These are phyloP conservation scores for Eleusine indica DNA, from an alignment of 176 grass and related monocot species.

Conservation along the genomic window DNA sequence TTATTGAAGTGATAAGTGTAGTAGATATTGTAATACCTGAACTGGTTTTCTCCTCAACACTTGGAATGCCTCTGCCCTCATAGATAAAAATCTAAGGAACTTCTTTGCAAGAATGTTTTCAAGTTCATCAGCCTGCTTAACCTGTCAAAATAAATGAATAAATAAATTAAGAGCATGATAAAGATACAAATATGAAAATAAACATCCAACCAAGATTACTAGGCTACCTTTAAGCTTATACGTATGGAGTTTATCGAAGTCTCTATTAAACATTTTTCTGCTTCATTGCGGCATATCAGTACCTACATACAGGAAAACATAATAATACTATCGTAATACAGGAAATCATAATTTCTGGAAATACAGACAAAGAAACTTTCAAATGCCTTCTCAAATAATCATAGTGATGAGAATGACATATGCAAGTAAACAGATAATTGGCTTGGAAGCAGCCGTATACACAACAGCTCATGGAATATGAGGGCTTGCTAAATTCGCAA, in stretches of 20 bases:
- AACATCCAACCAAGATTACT: not conserved
- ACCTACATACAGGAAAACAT: constrained; percentile 49
- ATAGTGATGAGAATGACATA: not conserved
- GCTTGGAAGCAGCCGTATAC: not conserved
- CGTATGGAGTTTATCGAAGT: constrained; percentile 94
- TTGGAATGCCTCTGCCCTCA: constrained; percentile 98
- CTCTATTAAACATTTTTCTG: constrained; percentile 96
- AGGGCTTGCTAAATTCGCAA: not conserved
- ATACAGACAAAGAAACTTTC: not conserved
- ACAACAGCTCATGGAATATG: not conserved
- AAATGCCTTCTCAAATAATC: not conserved
- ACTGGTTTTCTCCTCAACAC: constrained; percentile 95
- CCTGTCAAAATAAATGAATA: constrained; percentile 47
- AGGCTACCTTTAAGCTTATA: constrained; percentile 89
- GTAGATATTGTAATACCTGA: constrained; percentile 60
- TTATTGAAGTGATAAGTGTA: not conserved
- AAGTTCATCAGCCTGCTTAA: constrained; percentile 96
- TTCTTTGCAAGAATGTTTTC: constrained; percentile 99
- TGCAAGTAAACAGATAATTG: constrained; percentile 1
- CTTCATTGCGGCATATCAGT: constrained; percentile 93
- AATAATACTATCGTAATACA: not conserved
- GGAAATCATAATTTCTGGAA: constrained; percentile 6
- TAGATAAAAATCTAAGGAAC: constrained; percentile 93
- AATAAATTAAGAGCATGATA: constrained; percentile 13
- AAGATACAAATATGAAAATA: not conserved